These are phyloP conservation scores for Karstenula rhodostoma DNA, from an alignment of 2,329 filamentous ascomycete species.

Conservation along the genomic window DNA sequence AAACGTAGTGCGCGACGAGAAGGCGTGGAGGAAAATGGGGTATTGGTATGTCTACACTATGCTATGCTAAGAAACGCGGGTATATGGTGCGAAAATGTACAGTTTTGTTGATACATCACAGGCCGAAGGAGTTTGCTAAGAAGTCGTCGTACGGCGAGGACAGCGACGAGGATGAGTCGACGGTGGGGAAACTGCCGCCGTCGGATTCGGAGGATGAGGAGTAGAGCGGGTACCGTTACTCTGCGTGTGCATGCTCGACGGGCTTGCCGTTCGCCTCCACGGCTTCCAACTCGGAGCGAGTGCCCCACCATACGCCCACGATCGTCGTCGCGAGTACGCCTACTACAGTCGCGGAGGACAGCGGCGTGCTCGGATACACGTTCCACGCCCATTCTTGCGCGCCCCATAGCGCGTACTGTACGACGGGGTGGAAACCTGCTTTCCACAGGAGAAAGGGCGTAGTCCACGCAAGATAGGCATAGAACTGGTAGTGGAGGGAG, in stretches of 20 bases:
- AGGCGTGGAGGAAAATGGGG: constrained; percentile 83
- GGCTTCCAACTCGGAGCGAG: constrained; percentile 54
- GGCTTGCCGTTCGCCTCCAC: constrained; percentile 23
- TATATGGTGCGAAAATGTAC: constrained; percentile 24
- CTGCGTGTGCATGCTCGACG: constrained; percentile 40
- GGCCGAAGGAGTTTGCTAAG: constrained; percentile 83
- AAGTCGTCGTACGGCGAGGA: constrained; percentile 65
- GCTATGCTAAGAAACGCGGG: constrained; percentile 12
- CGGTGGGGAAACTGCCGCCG: constrained; percentile 84
- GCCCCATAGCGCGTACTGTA: constrained; percentile 75
- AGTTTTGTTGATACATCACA: constrained; percentile 50
- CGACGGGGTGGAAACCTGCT: constrained; percentile 70
- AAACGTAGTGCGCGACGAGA: constrained; percentile 92
- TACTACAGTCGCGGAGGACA: constrained; percentile 74
- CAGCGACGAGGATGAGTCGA: constrained; percentile 79
- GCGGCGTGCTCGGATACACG: constrained; percentile 80
- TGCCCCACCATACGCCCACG: constrained; percentile 67
- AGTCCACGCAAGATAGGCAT: constrained; percentile 88
- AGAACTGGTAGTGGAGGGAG: constrained; percentile 95
- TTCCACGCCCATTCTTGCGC: constrained; percentile 95
- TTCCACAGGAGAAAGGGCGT: constrained; percentile 89
- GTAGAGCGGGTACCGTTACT: constrained; percentile 32
- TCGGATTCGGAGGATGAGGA: constrained; percentile 75
- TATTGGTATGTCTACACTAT: constrained; percentile 69
- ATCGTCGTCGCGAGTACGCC: constrained; percentile 73